Evolutionary conservation across 1,284 basidiomycete genomes (phyloP), one percentile per base, ranked within the genome.

Genomic region (Sanguinoderma infundibulare): DNA sequence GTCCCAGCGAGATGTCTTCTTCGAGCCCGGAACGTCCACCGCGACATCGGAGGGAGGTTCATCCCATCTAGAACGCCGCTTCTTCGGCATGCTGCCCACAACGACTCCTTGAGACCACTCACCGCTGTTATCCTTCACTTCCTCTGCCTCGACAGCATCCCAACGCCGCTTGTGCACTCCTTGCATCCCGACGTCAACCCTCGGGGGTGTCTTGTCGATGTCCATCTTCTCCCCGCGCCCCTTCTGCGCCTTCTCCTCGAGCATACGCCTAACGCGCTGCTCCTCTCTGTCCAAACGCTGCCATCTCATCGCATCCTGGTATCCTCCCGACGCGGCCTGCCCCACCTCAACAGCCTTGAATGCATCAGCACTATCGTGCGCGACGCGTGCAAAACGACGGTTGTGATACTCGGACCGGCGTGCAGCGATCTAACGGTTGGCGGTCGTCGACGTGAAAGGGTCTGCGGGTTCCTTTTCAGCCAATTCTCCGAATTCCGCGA

Each of bases 331-430:
- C 8, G 86, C 85, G 20, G 84, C 86, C 60, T 81, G 81, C 0
- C 86, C 90, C 47, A 88, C 87, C 52, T 85, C 87, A 1, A 71
- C 78, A 28, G 84, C 78, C 64, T 87, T 80, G 72, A 95, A 95
- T 0, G 90, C 92, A 78, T 95, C 94, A 14, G 83, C 84, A 64
- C 90, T 91, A 55, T 92, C 89, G 67, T 88, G 82, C 24, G 87
- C 91, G 64, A 89, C 84, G 54, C 95, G 88, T 70, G 85, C 86
- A 79, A 98, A 98, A 39, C 96, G 87, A 60, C 96, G 87, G 70
- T 93, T 89, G 73, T 99, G 97, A 74, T 99, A 99, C 77, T 98
- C 97, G 62, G 90, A 93, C 81, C 98, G 95, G 46, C 97, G 87
- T 47, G 92, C 83, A 22, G 96, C 93, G 73, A 99, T 95, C 82